phyloP scores from a whole-genome alignment of 805 yeast genomes.

The Ogataea chonburiensis region DNA sequence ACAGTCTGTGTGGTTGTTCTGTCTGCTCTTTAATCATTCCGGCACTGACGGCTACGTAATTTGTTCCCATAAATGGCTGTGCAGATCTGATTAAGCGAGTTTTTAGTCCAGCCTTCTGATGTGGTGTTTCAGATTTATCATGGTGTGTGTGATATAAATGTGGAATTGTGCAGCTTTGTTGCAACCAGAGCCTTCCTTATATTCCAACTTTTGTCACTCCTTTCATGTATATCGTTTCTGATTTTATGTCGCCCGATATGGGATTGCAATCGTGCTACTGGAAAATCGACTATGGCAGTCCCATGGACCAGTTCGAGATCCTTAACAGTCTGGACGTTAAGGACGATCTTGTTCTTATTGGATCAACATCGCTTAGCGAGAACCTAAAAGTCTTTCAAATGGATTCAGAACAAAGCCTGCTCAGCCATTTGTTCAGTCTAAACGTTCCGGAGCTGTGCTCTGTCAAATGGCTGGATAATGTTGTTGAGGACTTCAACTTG shows the following conservation, averaged over 20 bases:
- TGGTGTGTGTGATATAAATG: conserved; percentile 1
- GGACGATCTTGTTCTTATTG: conserved; percentile 45
- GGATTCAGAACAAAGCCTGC: conserved; percentile 37
- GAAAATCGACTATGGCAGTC: conserved; percentile 28
- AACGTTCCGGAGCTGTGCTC: conserved; percentile 54
- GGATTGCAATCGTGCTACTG: conserved; percentile 37
- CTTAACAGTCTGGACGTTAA: conserved; percentile 44
- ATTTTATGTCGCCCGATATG: too few species aligned
- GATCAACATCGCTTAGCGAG: conserved; percentile 44
- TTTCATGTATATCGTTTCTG: too few species aligned
- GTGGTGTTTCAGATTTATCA: conserved; percentile 2
- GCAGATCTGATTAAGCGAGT: conserved; percentile 6
- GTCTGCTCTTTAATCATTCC: too few species aligned
- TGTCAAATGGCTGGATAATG: conserved; percentile 49
- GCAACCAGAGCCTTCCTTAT: not conserved
- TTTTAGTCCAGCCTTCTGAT: conserved; percentile 10
- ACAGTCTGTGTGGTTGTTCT: too few species aligned
- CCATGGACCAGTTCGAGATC: conserved; percentile 15
- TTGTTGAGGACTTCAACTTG: conserved; percentile 34
- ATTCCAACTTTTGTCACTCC: conserved; percentile 13
- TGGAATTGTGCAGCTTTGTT: not conserved
- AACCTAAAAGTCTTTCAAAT: conserved; percentile 54
- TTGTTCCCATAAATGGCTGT: too few species aligned
- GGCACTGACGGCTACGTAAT: too few species aligned
- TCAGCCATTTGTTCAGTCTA: conserved; percentile 61